These are phyloP conservation scores for Serendipita sp. DNA, from an alignment of 768 basidiomycete species.

Conservation along the genomic window DNA sequence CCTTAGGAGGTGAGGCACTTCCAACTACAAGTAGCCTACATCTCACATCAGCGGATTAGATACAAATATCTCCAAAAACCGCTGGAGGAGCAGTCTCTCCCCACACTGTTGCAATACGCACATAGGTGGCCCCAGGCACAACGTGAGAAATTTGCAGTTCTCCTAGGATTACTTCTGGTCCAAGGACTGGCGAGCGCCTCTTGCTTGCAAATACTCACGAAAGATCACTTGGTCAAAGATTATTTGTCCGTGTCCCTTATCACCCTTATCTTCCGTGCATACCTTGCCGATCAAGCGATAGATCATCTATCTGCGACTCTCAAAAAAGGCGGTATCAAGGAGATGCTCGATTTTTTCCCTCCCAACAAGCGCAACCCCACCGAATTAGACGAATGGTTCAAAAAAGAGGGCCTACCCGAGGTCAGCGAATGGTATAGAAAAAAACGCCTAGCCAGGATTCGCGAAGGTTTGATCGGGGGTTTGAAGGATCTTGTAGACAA, in stretches of 20 bases:
- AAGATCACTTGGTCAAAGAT: constrained; percentile 93
- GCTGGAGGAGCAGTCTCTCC: constrained; percentile 72
- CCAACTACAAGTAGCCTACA: not conserved
- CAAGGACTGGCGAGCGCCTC: constrained; percentile 66
- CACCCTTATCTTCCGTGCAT: constrained; percentile 65
- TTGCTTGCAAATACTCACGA: constrained; percentile 68
- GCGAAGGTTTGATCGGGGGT: constrained; percentile 54
- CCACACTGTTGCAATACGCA: constrained; percentile 73
- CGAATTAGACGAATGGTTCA: constrained; percentile 74
- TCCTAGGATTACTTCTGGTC: constrained; percentile 66
- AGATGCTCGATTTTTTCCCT: constrained; percentile 79
- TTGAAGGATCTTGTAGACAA: constrained; percentile 54
- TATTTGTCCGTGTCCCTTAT: constrained; percentile 65
- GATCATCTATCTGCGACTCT: constrained; percentile 75
- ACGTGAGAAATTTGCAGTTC: constrained; percentile 69
- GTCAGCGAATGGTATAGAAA: constrained; percentile 92
- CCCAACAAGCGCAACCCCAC: constrained; percentile 59
- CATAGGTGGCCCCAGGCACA: constrained; percentile 65
- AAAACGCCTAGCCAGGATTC: constrained; percentile 68
- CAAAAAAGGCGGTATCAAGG: constrained; percentile 71
- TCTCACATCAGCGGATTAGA: constrained; percentile 25
- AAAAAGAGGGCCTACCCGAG: constrained; percentile 55
- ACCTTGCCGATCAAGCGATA: constrained; percentile 68
- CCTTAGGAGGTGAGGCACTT: constrained; percentile 59
- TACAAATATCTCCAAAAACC: constrained; percentile 99